Conservation (phyloP, 768 basidiomycete genomes). For the Amanita polypyramis region DNA sequence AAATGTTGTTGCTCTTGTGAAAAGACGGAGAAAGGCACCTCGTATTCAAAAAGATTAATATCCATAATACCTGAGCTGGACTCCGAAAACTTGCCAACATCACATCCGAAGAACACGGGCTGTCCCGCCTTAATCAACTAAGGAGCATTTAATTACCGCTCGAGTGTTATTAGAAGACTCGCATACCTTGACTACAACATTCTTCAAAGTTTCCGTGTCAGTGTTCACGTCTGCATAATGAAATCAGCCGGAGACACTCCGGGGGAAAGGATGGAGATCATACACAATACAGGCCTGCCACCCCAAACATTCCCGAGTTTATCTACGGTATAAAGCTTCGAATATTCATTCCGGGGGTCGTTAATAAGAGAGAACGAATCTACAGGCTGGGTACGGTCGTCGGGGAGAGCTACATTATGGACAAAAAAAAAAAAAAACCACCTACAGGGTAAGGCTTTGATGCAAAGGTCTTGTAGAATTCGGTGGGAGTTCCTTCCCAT, state of each 20-base stretch:
- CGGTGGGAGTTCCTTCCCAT: slow-evolving; percentile 74
- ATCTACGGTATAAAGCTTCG: slow-evolving; percentile 82
- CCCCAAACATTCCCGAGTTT: slow-evolving; percentile 91
- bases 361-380: slow-evolving; percentile 91
- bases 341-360: slow-evolving; percentile 82
- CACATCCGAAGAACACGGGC: slow-evolving; percentile 94
- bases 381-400: slow-evolving; percentile 30
- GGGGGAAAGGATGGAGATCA: slow-evolving; percentile 18
- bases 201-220: slow-evolving; percentile 70
- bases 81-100: slow-evolving; percentile 84
- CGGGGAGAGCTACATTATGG: neutral
- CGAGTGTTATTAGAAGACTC: neutral
- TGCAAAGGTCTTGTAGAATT: slow-evolving; percentile 66
- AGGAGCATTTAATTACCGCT: neutral
- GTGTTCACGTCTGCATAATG: slow-evolving; percentile 76
- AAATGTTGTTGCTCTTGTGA: neutral
- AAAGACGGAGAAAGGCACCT: slow-evolving; percentile 30
- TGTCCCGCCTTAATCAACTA: slow-evolving; percentile 76
- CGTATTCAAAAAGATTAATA: slow-evolving; percentile 69
- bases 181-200: slow-evolving; percentile 59
- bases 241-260: slow-evolving; percentile 1
- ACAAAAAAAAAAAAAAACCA: no score
- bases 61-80: slow-evolving; percentile 76
- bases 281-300: slow-evolving; percentile 75
- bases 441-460: slow-evolving; percentile 45